phyloP scores from a whole-genome alignment of 2,329 filamentous ascomycete genomes.

The Epichloe gansuensis region DNA sequence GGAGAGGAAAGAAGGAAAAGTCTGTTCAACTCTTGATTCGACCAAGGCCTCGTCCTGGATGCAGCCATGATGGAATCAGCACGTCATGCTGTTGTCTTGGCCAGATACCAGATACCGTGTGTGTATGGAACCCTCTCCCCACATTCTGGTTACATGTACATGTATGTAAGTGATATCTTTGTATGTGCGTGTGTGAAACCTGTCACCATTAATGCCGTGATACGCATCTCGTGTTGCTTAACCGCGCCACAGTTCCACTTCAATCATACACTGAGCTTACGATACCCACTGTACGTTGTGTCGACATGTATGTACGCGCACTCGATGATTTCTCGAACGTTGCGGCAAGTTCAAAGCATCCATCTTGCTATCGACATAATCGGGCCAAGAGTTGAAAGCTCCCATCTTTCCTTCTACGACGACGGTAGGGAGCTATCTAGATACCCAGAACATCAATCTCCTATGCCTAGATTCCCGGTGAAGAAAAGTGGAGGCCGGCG shows the following conservation, averaged over 20 bases:
- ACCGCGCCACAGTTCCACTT: neutral
- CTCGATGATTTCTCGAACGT: no score
- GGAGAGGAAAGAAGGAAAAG: neutral
- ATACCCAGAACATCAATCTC: neutral
- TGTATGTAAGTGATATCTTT: neutral
- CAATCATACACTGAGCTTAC: neutral
- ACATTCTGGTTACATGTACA: neutral
- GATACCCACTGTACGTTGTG: neutral
- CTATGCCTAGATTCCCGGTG: neutral
- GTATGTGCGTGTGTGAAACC: neutral
- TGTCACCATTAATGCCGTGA: neutral
- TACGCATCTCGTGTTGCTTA: conserved; percentile 1
- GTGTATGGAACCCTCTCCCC: neutral
- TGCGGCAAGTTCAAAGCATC: no score
- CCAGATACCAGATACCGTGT: neutral
- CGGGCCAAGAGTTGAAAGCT: no score
- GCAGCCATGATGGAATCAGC: neutral
- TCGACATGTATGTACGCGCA: no score
- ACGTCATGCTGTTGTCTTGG: neutral
- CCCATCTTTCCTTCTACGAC: no score
- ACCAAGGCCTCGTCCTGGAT: neutral
- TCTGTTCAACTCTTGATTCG: neutral
- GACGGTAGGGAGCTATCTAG: neutral
- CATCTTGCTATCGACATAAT: no score
- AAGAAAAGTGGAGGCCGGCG: neutral